phyloP scores from a whole-genome alignment of 768 basidiomycete genomes.

The Chalciporus pseudorubinellus region DNA sequence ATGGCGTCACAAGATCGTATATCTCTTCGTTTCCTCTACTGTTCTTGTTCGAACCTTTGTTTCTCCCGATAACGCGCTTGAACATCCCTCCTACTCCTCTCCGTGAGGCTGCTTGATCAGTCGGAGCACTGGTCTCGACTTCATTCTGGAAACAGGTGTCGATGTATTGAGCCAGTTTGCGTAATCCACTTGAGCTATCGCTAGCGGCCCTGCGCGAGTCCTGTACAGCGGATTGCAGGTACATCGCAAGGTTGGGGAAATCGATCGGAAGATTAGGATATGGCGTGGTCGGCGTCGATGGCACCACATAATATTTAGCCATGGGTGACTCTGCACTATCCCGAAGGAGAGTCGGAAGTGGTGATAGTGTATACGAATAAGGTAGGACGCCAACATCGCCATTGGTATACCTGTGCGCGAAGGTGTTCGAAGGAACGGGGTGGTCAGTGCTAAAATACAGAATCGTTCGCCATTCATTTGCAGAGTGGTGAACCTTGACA shows the following conservation, averaged over 20 bases:
- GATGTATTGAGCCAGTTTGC: slow-evolving; percentile 69
- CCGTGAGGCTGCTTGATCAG: slow-evolving; percentile 38
- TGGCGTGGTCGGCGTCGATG: slow-evolving; percentile 54
- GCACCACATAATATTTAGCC: slow-evolving; percentile 72
- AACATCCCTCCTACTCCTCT: slow-evolving; percentile 51
- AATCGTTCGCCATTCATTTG: slow-evolving; percentile 68
- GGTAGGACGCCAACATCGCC: slow-evolving; percentile 66
- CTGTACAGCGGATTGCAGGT: slow-evolving; percentile 68
- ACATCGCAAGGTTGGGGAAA: slow-evolving; percentile 73
- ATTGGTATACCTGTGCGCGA: slow-evolving; percentile 48
- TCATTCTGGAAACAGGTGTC: slow-evolving; percentile 61
- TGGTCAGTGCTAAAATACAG: slow-evolving; percentile 78
- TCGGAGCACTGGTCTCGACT: slow-evolving; percentile 18
- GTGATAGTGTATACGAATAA: slow-evolving; percentile 65
- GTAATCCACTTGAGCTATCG: slow-evolving; percentile 60
- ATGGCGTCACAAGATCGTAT: slow-evolving; percentile 80
- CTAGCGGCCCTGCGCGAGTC: slow-evolving; percentile 59
- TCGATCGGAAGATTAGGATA: slow-evolving; percentile 71
- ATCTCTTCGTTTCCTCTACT: slow-evolving; percentile 71
- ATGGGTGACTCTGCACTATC: slow-evolving; percentile 60
- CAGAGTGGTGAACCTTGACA: slow-evolving; percentile 54
- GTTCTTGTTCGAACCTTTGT: slow-evolving; percentile 43
- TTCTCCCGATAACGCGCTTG: slow-evolving; percentile 58
- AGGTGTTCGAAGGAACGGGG: slow-evolving; percentile 49
- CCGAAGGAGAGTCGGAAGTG: slow-evolving; percentile 58